A percentile compares a stretch with the other conserved stretches of the same genome.
Conservation (phyloP, 768 basidiomycete genomes). For the Leucosporidium scottii region DNA sequence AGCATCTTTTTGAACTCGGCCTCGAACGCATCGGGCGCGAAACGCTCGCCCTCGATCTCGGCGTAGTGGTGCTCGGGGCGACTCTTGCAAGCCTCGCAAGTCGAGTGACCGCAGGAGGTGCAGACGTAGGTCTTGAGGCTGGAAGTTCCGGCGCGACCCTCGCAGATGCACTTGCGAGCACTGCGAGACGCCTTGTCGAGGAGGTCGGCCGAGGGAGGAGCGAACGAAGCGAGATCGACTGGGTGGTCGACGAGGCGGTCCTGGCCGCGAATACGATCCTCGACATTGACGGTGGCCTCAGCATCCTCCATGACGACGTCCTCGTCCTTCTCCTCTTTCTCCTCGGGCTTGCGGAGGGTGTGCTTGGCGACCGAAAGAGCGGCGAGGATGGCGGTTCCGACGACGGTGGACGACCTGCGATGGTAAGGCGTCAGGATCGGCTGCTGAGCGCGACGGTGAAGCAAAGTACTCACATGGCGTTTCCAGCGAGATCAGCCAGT, state of each 20-base stretch:
- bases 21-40: slow-evolving; percentile 67
- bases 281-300: slow-evolving; percentile 59
- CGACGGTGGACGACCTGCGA: slow-evolving; percentile 70
- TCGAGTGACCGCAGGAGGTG: slow-evolving; percentile 65
- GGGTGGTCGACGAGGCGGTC: slow-evolving; percentile 54
- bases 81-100: slow-evolving; percentile 79
- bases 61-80: slow-evolving; percentile 77
- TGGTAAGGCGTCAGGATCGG: background rate
- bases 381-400: slow-evolving; percentile 78
- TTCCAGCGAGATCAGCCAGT: slow-evolving; percentile 86
- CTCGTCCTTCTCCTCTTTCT: background rate
- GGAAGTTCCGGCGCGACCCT: slow-evolving; percentile 74
- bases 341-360: slow-evolving; percentile 6
- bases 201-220: slow-evolving; percentile 50
- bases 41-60: slow-evolving; percentile 48
- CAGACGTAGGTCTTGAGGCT: slow-evolving; percentile 61
- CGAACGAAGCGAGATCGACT: slow-evolving; percentile 21
- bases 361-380: slow-evolving; percentile 60
- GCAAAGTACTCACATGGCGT: slow-evolving; percentile 60
- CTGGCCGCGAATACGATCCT: slow-evolving; percentile 50
- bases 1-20: slow-evolving; percentile 67
- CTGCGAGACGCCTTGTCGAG: slow-evolving; percentile 61
- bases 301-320: slow-evolving; percentile 41
- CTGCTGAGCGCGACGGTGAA: background rate
- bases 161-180: slow-evolving; percentile 78